Evolutionary conservation across 495 filamentous ascomycete genomes (phyloP).

Genomic region (Friedmanniomyces simplex): DNA sequence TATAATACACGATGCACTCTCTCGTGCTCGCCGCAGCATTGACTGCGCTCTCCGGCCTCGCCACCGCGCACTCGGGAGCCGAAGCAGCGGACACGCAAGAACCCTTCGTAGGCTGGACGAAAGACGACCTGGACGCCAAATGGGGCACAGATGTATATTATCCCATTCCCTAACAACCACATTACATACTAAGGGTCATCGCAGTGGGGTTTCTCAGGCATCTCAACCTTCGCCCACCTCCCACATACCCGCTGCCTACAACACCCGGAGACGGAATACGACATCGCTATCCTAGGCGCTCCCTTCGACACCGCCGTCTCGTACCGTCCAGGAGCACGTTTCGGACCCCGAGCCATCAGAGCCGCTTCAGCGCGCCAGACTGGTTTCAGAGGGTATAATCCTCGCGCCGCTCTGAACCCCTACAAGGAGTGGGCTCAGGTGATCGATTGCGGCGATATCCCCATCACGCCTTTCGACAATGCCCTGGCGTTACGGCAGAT

Average conservation of each 20-base stretch:
- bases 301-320: constrained; percentile 77
- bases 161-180: background rate
- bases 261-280: constrained; percentile 53
- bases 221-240: constrained; percentile 72
- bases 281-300: constrained; percentile 72
- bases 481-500: constrained; percentile 64
- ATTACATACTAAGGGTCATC: background rate
- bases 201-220: constrained; percentile 51
- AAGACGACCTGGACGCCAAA: constrained; percentile 22
- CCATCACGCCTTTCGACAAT: constrained; percentile 71
- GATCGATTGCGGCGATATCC: constrained; percentile 75
- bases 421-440: constrained; percentile 63
- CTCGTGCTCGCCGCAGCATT: background rate
- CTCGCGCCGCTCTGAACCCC: constrained; percentile 65
- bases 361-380: constrained; percentile 66
- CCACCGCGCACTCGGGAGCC: constrained; percentile 1
- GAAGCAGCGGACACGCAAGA: constrained; percentile 8
- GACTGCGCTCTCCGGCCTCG: background rate
- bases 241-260: constrained; percentile 64
- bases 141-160: constrained; percentile 20
- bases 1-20: background rate
- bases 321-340: constrained; percentile 72
- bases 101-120: constrained; percentile 21
- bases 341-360: constrained; percentile 73
- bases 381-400: constrained; percentile 64